phyloP scores from a whole-genome alignment of 768 basidiomycete genomes.

The Saitozyma podzolica region DNA sequence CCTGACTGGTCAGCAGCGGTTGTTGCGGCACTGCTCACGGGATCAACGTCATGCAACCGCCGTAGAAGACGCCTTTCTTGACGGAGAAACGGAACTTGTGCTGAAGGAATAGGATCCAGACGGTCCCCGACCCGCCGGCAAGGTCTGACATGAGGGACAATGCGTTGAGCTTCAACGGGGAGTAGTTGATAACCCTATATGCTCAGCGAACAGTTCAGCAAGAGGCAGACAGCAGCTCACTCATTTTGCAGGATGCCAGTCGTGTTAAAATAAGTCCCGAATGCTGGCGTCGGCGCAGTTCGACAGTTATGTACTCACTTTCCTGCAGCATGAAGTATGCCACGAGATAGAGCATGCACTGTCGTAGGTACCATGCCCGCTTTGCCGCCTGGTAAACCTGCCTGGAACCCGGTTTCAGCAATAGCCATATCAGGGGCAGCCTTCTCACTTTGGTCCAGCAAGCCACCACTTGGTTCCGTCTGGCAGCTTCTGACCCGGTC shows the following conservation, averaged over 20 bases:
- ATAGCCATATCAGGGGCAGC: background rate
- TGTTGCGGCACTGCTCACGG: constrained; percentile 2
- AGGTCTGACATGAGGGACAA: constrained; percentile 8
- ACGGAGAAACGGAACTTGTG: constrained; percentile 11
- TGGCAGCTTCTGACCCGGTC: constrained; percentile 22
- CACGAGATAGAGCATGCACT: constrained; percentile 16
- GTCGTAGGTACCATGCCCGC: constrained; percentile 12
- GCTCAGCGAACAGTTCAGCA: background rate
- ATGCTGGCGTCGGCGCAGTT: constrained; percentile 6
- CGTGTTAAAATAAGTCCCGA: constrained; percentile 15
- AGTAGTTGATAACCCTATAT: constrained; percentile 15
- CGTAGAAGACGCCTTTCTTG: constrained; percentile 10
- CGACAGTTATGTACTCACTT: constrained; percentile 1
- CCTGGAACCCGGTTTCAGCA: background rate
- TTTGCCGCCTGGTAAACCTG: constrained; percentile 14
- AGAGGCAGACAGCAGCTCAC: background rate
- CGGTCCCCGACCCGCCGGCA: constrained; percentile 9
- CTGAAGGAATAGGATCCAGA: constrained; percentile 11
- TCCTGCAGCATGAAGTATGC: constrained; percentile 15
- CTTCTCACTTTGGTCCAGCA: constrained; percentile 16
- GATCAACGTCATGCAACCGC: constrained; percentile 16
- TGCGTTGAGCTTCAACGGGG: constrained; percentile 9
- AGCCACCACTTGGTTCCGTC: constrained; percentile 5
- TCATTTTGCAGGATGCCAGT: constrained; percentile 17
- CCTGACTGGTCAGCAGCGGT: background rate